These are phyloP conservation scores for Trichomonascaceae sp. DNA, from an alignment of 1,139 yeast genomes.

Conservation along the genomic window DNA sequence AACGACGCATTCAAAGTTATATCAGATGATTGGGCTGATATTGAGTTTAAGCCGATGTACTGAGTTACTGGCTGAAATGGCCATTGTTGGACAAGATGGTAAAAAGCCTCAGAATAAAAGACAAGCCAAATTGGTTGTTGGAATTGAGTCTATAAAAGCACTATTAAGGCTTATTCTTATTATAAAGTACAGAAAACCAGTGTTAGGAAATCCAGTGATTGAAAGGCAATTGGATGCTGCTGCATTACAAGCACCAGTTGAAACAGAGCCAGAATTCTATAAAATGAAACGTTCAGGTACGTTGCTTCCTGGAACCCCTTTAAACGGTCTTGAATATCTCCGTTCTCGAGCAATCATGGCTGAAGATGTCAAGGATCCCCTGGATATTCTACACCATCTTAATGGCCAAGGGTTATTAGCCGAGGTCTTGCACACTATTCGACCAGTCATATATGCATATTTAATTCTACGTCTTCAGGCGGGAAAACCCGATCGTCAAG, in stretches of 20 bases:
- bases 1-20: slow-evolving; percentile 22
- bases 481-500: slow-evolving; percentile 34
- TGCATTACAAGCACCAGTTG: slow-evolving; percentile 1
- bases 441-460: slow-evolving; percentile 30
- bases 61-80: slow-evolving; percentile 37
- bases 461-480: slow-evolving; percentile 27
- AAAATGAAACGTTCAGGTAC: slow-evolving; percentile 31
- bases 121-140: slow-evolving; percentile 31
- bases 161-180: slow-evolving; percentile 31
- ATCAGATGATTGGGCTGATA: slow-evolving; percentile 28
- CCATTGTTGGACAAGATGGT: slow-evolving; percentile 24
- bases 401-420: slow-evolving; percentile 26
- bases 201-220: slow-evolving; percentile 32
- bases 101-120: background rate
- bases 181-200: slow-evolving; percentile 26
- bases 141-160: slow-evolving; percentile 33
- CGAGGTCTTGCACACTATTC: slow-evolving; percentile 33
- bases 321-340: slow-evolving; percentile 26
- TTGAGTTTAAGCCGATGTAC: slow-evolving; percentile 33
- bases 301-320: slow-evolving; percentile 24
- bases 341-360: slow-evolving; percentile 27
- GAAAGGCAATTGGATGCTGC: slow-evolving; percentile 33
- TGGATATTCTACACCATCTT: slow-evolving; percentile 28
- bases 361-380: slow-evolving; percentile 34
- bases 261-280: background rate